These are phyloP conservation scores for Albatrellus sp. DNA, from an alignment of 1,284 basidiomycete genomes.

Conservation along the genomic window DNA sequence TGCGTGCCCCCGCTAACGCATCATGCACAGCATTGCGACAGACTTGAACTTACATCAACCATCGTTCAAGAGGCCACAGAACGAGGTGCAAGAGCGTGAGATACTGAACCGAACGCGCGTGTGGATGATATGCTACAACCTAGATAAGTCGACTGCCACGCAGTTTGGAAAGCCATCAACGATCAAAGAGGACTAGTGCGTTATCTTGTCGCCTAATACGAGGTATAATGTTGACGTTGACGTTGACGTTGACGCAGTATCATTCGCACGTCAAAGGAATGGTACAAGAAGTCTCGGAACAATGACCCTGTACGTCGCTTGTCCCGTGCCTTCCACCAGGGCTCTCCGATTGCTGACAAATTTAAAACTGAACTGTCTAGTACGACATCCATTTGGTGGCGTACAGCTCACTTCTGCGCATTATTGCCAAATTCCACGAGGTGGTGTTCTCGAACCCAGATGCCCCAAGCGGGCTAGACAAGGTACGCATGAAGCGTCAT, in stretches of 20 bases:
- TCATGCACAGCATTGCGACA: conserved; percentile 51
- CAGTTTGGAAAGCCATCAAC: conserved; percentile 83
- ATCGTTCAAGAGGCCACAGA: conserved; percentile 40
- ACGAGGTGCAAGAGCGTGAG: conserved; percentile 66
- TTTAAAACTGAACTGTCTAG: conserved; percentile 21
- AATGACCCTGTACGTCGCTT: conserved; percentile 37
- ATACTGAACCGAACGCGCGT: conserved; percentile 69
- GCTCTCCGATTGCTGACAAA: background rate
- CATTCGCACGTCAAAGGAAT: conserved; percentile 60
- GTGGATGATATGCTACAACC: conserved; percentile 81
- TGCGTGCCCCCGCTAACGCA: background rate
- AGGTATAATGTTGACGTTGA: background rate
- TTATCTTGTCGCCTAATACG: conserved; percentile 7
- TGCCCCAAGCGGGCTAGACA: conserved; percentile 59
- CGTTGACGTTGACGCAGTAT: conserved; percentile 29
- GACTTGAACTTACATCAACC: conserved; percentile 76
- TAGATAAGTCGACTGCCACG: conserved; percentile 73
- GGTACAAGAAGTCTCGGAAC: conserved; percentile 61
- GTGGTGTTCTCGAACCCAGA: conserved; percentile 65
- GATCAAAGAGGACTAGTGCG: conserved; percentile 74
- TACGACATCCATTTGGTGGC: conserved; percentile 66
- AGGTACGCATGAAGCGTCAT: conserved; percentile 24
- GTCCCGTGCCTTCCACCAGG: background rate
- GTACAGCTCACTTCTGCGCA: conserved; percentile 55
- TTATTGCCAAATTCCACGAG: conserved; percentile 64